These are phyloP conservation scores for Paecilomyces formosus DNA, from an alignment of 2,329 filamentous ascomycete species.

Conservation along the genomic window DNA sequence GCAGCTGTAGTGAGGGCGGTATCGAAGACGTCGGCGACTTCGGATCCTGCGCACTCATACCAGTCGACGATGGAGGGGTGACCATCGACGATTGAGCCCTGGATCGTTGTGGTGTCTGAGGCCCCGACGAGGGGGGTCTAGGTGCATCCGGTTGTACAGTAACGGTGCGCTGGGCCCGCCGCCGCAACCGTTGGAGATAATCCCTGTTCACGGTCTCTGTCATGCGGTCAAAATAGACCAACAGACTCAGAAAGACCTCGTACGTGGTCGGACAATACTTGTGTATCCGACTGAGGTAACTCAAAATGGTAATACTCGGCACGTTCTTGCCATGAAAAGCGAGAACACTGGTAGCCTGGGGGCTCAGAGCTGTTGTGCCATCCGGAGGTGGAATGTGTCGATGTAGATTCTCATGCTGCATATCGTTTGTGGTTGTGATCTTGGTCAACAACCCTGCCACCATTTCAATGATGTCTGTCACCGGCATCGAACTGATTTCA, in stretches of 20 bases:
- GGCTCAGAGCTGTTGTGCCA: constrained; percentile 51
- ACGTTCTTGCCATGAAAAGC: constrained; percentile 98
- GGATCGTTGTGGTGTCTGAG: constrained; percentile 11
- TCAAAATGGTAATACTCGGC: constrained; percentile 91
- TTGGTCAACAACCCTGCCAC: constrained; percentile 92
- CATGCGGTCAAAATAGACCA: constrained; percentile 99
- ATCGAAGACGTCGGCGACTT: constrained; percentile 21
- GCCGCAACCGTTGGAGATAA: constrained; percentile 56
- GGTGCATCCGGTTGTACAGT: constrained; percentile 8
- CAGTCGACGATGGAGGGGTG: constrained; percentile 29
- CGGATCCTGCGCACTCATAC: constrained; percentile 26
- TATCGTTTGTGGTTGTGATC: constrained; percentile 93
- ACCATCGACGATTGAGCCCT: constrained; percentile 19
- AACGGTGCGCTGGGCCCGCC: constrained; percentile 14
- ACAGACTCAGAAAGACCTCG: constrained; percentile 88
- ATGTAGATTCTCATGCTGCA: constrained; percentile 86
- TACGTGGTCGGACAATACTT: constrained; percentile 99
- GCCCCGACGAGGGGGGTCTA: constrained; percentile 12
- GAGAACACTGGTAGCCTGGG: constrained; percentile 66
- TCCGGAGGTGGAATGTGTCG: constrained; percentile 59
- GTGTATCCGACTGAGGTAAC: constrained; percentile 91
- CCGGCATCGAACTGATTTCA: constrained; percentile 96
- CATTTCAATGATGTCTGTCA: constrained; percentile 97
- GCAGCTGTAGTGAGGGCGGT: constrained; percentile 24
- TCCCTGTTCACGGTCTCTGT: constrained; percentile 87